Percentiles rank a stretch among this genome's conserved stretches.
These are phyloP conservation scores for Hypoxylon perforatum DNA, from an alignment of 495 filamentous ascomycete genomes.

Conservation along the genomic window DNA sequence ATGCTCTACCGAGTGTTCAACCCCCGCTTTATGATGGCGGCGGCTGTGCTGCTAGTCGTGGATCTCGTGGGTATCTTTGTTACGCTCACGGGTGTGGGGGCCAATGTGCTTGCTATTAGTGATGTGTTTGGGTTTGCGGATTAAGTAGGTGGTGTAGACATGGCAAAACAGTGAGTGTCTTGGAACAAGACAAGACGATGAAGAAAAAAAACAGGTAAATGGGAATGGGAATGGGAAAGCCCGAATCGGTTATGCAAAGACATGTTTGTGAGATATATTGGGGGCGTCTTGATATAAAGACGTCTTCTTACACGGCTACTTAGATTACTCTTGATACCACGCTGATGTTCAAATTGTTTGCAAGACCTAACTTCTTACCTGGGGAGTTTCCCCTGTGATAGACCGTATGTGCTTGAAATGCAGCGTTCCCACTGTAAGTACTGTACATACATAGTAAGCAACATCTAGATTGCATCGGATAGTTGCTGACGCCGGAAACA, in stretches of 20 bases:
- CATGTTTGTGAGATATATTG: neutral
- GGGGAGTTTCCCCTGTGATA: no score
- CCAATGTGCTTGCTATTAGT: constrained; percentile 78
- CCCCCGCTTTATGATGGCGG: constrained; percentile 89
- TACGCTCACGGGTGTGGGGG: constrained; percentile 74
- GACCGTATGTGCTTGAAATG: no score
- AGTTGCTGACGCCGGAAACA: neutral
- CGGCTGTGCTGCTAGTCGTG: constrained; percentile 74
- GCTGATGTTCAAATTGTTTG: no score
- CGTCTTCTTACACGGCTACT: no score
- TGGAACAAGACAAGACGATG: no score
- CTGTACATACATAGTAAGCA: no score
- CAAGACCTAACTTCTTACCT: no score
- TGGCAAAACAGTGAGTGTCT: neutral
- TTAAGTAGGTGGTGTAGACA: constrained; percentile 21
- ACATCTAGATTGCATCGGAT: neutral
- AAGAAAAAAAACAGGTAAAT: no score
- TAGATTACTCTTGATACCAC: no score
- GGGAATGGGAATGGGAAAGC: neutral
- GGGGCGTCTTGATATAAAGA: no score
- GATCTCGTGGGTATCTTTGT: constrained; percentile 79
- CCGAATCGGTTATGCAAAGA: neutral
- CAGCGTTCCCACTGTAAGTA: no score
- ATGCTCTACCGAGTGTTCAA: constrained; percentile 98
- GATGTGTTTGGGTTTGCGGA: constrained; percentile 88